phyloP scores from a whole-genome alignment of 108 stramenopile species.

The Pseudonitzschia delicatissima region DNA sequence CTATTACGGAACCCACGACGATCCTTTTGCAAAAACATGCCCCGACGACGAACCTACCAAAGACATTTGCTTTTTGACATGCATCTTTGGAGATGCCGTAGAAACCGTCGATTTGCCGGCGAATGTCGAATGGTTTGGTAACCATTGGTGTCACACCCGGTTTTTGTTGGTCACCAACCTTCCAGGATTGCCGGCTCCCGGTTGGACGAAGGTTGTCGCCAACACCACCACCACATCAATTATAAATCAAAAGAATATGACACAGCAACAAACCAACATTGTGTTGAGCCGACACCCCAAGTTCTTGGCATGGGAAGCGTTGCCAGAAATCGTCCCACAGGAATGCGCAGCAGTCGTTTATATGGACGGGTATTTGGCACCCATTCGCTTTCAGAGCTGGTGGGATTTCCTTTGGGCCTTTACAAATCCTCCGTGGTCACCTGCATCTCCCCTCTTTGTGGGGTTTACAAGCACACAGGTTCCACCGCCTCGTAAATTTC shows the following conservation, averaged over 20 bases:
- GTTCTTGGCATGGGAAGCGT: constrained; percentile 11
- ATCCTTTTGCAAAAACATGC: no score
- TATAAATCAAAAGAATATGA: neutral
- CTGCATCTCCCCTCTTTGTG: neutral
- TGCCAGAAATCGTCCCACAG: neutral
- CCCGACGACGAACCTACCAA: neutral
- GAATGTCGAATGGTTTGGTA: constrained; percentile 3
- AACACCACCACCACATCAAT: neutral
- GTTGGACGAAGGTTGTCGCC: constrained; percentile 9
- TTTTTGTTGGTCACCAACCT: constrained; percentile 14
- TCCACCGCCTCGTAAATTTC: constrained; percentile 2
- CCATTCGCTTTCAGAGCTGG: neutral
- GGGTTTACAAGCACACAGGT: neutral
- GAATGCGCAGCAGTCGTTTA: constrained; percentile 13
- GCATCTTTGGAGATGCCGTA: constrained; percentile 8
- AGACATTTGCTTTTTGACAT: constrained; percentile 12
- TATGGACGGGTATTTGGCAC: constrained; percentile 13
- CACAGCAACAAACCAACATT: neutral
- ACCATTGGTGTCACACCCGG: constrained; percentile 11
- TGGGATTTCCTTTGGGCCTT: neutral
- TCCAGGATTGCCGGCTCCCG: constrained; percentile 6
- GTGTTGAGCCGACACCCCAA: constrained; percentile 2
- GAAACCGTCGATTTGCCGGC: constrained; percentile 4
- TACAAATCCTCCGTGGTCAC: neutral
- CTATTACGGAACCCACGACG: no score